Evolutionary conservation across 2,329 filamentous ascomycete genomes (phyloP), one percentile per base, ranked within the genome.

Genomic region (Aspergillus carbonarius): DNA sequence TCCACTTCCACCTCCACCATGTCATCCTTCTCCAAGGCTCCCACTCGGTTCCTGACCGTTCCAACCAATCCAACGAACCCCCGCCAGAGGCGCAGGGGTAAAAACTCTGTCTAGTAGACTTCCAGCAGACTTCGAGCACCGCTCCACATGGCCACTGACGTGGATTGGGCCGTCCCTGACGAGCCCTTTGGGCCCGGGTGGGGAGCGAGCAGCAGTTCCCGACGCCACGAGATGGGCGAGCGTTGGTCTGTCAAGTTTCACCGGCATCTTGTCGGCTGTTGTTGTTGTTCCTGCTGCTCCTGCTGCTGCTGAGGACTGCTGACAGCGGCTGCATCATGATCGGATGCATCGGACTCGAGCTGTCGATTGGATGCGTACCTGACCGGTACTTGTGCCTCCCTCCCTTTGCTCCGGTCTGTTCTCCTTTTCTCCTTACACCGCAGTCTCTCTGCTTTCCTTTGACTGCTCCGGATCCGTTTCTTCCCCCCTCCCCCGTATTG

Each of bases 51-150:
- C 39, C 51, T 30, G 44, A 25, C 37, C 40, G 37, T 54, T 20
- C 27, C 51, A 25, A 20, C 27, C 51, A 25, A 20, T 35, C 30
- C 30, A 42, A 30, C 17, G 25, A 23, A 54, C 30, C 34, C 20
- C 51, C 23, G 25, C 37, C 37, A 32, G 40, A 42, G 51, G 37
- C 23, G 51, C 51, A 54, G 51, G 44, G 44, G 44, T 48, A 48
- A 48, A 46, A 48, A 48, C 25, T 48, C 27, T 48, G 44, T 30
- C 27, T 7, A 40, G 37, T 7, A 40, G 15, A 5, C 25, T 27
- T 17, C 5, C n/a, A n/a, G n/a, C n/a, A n/a, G n/a, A n/a, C n/a
- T n/a, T n/a, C n/a, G n/a, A 30, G 25, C 30, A 32, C 10, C 9
- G 44, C 15, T 48, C 44, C 44, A 48, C 44, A 48, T 48, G 44